These are phyloP conservation scores for Claviceps quebecensis DNA, from an alignment of 2,329 filamentous ascomycete species.

Conservation along the genomic window DNA sequence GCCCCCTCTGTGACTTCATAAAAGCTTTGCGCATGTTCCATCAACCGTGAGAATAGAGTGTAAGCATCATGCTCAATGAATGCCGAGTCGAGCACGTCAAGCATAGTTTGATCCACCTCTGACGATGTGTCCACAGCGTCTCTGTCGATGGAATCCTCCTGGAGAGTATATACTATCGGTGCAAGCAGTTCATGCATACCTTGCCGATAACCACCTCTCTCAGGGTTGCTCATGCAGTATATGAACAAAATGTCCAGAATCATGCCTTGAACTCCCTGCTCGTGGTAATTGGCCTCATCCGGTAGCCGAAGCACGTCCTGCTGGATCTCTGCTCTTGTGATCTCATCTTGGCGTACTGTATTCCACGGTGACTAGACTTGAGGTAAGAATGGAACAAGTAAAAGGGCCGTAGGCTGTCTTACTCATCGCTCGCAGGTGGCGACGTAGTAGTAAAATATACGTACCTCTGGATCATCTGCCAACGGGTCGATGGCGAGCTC, in stretches of 20 bases:
- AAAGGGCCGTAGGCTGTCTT: not conserved
- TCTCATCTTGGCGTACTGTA: constrained; percentile 71
- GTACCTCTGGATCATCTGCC: constrained; percentile 57
- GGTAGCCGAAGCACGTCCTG: constrained; percentile 93
- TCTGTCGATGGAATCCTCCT: constrained; percentile 61
- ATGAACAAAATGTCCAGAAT: constrained; percentile 85
- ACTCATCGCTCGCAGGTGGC: not conserved
- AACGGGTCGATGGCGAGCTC: constrained; percentile 66
- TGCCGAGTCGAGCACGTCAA: constrained; percentile 52
- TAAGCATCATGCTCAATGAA: constrained; percentile 89
- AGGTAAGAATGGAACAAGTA: not conserved
- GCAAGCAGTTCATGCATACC: constrained; percentile 96
- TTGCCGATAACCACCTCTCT: constrained; percentile 81
- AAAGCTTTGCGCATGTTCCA: constrained; percentile 76
- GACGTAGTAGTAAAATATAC: constrained; percentile 11
- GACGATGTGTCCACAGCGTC: constrained; percentile 19
- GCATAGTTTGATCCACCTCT: constrained; percentile 37
- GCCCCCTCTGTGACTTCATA: constrained; percentile 49
- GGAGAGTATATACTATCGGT: constrained; percentile 72
- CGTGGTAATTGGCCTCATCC: constrained; percentile 80
- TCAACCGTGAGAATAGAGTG: constrained; percentile 68
- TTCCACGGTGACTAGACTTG: constrained; percentile 69
- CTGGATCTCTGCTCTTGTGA: constrained; percentile 71
- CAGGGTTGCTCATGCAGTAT: constrained; percentile 83
- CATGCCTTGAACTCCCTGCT: constrained; percentile 61